These are phyloP conservation scores for Saccharomyces pastorianus DNA, from an alignment of 1,139 yeast species.

Conservation along the genomic window DNA sequence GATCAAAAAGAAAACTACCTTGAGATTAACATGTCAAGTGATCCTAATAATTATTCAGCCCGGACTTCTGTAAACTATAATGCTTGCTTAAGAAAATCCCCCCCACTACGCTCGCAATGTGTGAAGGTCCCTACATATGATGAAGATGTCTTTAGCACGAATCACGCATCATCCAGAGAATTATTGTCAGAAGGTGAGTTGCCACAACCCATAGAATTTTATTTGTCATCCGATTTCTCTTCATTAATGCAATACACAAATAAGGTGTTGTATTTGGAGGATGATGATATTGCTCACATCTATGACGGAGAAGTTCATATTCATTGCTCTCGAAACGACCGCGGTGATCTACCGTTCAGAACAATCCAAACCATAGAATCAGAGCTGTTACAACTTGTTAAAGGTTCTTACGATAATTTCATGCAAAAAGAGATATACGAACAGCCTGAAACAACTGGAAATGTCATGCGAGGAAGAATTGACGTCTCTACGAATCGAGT, in stretches of 20 bases:
- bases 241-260: slow-evolving; percentile 95
- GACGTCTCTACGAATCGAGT: slow-evolving; percentile 76
- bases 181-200: slow-evolving; percentile 84
- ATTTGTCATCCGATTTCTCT: slow-evolving; percentile 93
- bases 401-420: slow-evolving; percentile 90
- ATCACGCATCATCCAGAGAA: slow-evolving; percentile 89
- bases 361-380: slow-evolving; percentile 93
- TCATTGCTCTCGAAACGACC: slow-evolving; percentile 87
- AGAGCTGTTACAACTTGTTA: slow-evolving; percentile 97
- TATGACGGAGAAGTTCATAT: slow-evolving; percentile 97
- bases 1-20: slow-evolving; percentile 40
- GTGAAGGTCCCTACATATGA: slow-evolving; percentile 26
- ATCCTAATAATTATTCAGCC: neutral
- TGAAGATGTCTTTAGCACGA: slow-evolving; percentile 38
- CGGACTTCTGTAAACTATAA: neutral
- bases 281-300: slow-evolving; percentile 97
- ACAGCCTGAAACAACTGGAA: slow-evolving; percentile 91
- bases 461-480: slow-evolving; percentile 98
- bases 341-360: slow-evolving; percentile 87
- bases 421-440: slow-evolving; percentile 99
- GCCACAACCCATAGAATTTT: slow-evolving; percentile 92
- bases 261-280: slow-evolving; percentile 92
- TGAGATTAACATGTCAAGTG: slow-evolving; percentile 22
- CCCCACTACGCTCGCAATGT: slow-evolving; percentile 1
- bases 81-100: slow-evolving; percentile 7